phyloP scores from a whole-genome alignment of 2,329 filamentous ascomycete species.

The Coniochaeta sp. region DNA sequence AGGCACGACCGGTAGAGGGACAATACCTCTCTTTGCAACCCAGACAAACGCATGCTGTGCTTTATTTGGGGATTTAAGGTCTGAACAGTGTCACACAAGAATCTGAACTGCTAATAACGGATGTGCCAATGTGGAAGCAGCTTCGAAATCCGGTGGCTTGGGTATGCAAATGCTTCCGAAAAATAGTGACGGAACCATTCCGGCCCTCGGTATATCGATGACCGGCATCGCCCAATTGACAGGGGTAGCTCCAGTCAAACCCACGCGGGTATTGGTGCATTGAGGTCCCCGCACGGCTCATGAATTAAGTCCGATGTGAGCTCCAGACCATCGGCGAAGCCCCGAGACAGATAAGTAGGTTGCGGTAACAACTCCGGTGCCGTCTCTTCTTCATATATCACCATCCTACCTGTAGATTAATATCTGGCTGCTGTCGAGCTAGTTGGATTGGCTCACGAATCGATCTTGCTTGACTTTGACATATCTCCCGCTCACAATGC shows the following conservation, averaged over 20 bases:
- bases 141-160: not conserved
- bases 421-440: not conserved
- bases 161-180: conserved; percentile 2
- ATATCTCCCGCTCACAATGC: conserved; percentile 7
- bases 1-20: conserved; percentile 81
- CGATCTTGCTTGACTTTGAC: not conserved
- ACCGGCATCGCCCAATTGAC: conserved; percentile 3
- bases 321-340: not conserved
- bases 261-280: not conserved
- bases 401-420: not conserved
- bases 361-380: not conserved
- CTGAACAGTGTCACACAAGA: too few species aligned
- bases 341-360: not conserved
- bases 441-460: not conserved
- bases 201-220: conserved; percentile 8
- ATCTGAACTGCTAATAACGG: not conserved
- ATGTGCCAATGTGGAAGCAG: not conserved
- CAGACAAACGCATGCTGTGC: conserved; percentile 54
- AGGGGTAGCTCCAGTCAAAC: not conserved
- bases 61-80: not conserved
- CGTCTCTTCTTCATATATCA: not conserved
- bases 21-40: conserved; percentile 84
- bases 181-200: conserved; percentile 4
- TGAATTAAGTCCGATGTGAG: not conserved
- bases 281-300: not conserved